Evolutionary conservation across 2,329 filamentous ascomycete genomes (phyloP), one percentile per base, ranked within the genome.

Genomic region (Spiromastix sp.): DNA sequence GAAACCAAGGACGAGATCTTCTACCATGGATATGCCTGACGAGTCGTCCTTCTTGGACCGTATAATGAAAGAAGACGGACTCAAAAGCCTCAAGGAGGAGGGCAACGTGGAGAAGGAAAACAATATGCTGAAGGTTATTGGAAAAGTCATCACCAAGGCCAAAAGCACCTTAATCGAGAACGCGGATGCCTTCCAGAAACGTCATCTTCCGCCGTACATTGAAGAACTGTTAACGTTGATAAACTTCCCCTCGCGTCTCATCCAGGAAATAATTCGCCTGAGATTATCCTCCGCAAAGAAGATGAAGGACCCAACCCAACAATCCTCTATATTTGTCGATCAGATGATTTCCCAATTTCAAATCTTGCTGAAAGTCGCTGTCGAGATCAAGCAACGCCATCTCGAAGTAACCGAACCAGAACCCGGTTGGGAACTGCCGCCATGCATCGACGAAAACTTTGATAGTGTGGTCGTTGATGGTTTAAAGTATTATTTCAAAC

Each of bases 331-430:
- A 66, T 85, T 98, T 71, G 84, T 93, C 41, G 87, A 96, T 54
- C 89, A 96, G 61, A 93, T 96, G 84, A 95, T 98, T 43, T 72
- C 83, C 0, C 91, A 98, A 54, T 96, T 98, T 49, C 87, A 93
- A 59, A 84, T 95, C 29, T 67, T 96, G 36, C 76, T 98, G 44
- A 86, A 84, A 51, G 78, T 96, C 45, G 89, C 91, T 20, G 87
- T 93, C 41, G 75, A 81, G 42, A 94, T 96, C 61, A 98, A 96
- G 60, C 75, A 82, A 50, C 83, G 89, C 46, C 95, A 94, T 54
- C 71, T 83, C 22, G 68, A 76, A 17, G 85, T 96, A 34, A 85
- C 86, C 15, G 77, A 85, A 46, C 82, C 86, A 1, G 83, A 96
- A 57, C 77, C 82, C 13, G 89, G 91, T 30, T 98, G 91, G 91